Conservation (phyloP, 2,329 filamentous ascomycete genomes). For the Pseudogymnoascus sp. region DNA sequence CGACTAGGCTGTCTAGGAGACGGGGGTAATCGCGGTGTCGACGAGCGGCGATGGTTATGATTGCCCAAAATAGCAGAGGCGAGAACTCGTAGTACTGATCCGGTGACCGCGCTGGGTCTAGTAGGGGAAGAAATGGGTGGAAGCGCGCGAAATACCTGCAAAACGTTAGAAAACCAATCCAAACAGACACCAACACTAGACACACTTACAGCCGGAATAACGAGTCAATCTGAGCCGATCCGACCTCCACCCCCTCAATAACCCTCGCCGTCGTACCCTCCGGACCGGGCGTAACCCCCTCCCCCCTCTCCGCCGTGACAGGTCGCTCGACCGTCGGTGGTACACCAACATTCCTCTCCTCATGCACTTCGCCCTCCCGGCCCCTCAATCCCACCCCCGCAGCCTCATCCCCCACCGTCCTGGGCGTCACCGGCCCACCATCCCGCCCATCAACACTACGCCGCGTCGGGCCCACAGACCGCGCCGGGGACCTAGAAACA, state of each 20-base stretch:
- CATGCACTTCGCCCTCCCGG: not conserved
- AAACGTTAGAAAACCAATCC: not conserved
- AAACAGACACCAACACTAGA: no score
- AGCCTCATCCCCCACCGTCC: not conserved
- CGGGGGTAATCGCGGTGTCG: slow-evolving; percentile 12
- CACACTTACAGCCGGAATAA: slow-evolving; percentile 12
- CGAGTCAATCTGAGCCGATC: slow-evolving; percentile 6
- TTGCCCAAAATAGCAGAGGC: slow-evolving; percentile 14
- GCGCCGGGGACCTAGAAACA: not conserved
- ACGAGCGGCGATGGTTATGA: slow-evolving; percentile 16
- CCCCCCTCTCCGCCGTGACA: not conserved
- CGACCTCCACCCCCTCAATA: slow-evolving; percentile 11
- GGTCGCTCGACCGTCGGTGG: not conserved
- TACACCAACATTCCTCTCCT: not conserved
- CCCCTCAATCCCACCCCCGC: not conserved
- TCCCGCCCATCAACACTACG: not conserved
- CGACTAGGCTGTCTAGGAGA: slow-evolving; percentile 9
- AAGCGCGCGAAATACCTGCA: slow-evolving; percentile 14
- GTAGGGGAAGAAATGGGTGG: slow-evolving; percentile 13
- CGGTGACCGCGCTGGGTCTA: slow-evolving; percentile 12
- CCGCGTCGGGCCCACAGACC: not conserved
- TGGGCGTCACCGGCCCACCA: not conserved
- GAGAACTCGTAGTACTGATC: slow-evolving; percentile 13
- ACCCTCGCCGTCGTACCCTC: not conserved
- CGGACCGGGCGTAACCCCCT: not conserved